phyloP scores from a whole-genome alignment of 108 stramenopile genomes.

The Parietichytrium sp. region DNA sequence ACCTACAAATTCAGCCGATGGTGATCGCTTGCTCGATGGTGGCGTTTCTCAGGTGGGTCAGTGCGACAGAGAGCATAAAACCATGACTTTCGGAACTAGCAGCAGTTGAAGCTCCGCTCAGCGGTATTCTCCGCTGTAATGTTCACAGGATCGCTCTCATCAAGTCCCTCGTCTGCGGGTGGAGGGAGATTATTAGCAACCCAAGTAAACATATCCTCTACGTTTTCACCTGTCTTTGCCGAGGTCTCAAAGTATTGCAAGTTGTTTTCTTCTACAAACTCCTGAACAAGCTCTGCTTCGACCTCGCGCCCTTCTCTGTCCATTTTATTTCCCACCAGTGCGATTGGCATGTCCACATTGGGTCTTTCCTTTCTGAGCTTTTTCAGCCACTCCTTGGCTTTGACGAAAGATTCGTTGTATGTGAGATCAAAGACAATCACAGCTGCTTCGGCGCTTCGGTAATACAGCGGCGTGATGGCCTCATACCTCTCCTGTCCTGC shows the following conservation, averaged over 20 bases:
- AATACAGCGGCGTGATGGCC: slow-evolving; percentile 86
- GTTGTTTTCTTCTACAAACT: slow-evolving; percentile 84
- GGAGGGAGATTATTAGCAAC: slow-evolving; percentile 67
- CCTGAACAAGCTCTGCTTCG: slow-evolving; percentile 74
- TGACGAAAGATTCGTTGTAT: slow-evolving; percentile 2
- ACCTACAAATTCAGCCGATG: no score
- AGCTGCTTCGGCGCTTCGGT: slow-evolving; percentile 80
- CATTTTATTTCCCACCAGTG: slow-evolving; percentile 35
- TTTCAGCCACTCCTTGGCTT: slow-evolving; percentile 35
- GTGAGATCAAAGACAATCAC: slow-evolving; percentile 4
- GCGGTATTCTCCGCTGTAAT: no score
- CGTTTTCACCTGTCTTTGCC: slow-evolving; percentile 86
- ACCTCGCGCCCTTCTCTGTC: slow-evolving; percentile 49
- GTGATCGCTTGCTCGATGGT: no score
- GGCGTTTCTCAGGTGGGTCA: no score
- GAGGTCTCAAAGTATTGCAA: slow-evolving; percentile 93
- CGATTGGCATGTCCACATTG: background rate
- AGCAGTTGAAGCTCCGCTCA: no score
- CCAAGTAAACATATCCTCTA: slow-evolving; percentile 82
- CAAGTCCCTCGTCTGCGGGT: no score
- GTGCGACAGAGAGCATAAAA: no score
- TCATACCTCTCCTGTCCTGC: slow-evolving; percentile 92
- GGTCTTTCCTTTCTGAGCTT: background rate
- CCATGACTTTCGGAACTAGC: no score
- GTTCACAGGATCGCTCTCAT: no score